phyloP scores from a whole-genome alignment of 2,329 filamentous ascomycete species.

The Fusarium liriodendri region DNA sequence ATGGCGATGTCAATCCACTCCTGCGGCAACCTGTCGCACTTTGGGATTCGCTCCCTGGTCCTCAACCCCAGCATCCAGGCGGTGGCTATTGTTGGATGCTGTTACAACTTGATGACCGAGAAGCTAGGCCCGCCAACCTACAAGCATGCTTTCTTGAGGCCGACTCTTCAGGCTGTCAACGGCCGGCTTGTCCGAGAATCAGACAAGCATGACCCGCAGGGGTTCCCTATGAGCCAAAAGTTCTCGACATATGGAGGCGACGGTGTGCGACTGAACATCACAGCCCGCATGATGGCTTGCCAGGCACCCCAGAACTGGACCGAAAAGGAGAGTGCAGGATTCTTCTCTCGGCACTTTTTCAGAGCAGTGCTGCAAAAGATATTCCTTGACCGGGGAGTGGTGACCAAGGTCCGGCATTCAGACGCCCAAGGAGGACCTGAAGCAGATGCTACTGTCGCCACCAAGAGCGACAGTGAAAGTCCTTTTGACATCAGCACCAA shows the following conservation, averaged over 20 bases:
- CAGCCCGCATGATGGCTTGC: slow-evolving; percentile 96
- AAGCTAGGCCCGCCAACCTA: slow-evolving; percentile 87
- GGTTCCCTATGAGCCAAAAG: slow-evolving; percentile 89
- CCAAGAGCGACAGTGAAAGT: slow-evolving; percentile 44
- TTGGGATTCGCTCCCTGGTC: slow-evolving; percentile 86
- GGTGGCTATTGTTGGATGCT: slow-evolving; percentile 97
- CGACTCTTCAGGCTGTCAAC: slow-evolving; percentile 73
- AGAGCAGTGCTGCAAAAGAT: slow-evolving; percentile 90
- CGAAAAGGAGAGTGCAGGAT: slow-evolving; percentile 79
- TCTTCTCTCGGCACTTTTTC: slow-evolving; percentile 95
- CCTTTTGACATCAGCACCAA: slow-evolving; percentile 72
- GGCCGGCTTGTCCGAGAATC: slow-evolving; percentile 77
- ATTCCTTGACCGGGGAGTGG: slow-evolving; percentile 86
- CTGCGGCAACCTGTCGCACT: slow-evolving; percentile 96
- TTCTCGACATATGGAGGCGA: slow-evolving; percentile 68
- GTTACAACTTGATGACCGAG: slow-evolving; percentile 96
- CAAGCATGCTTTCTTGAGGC: slow-evolving; percentile 82
- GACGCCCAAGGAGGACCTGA: slow-evolving; percentile 42
- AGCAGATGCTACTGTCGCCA: slow-evolving; percentile 12
- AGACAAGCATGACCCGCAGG: slow-evolving; percentile 83
- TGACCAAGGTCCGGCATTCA: slow-evolving; percentile 67
- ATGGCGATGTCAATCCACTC: slow-evolving; percentile 97
- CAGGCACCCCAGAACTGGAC: slow-evolving; percentile 97
- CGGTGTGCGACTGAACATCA: slow-evolving; percentile 91
- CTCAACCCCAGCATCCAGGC: slow-evolving; percentile 86